A percentile compares a stretch with the other conserved stretches of the same genome.
phyloP scores from a whole-genome alignment of 139 green algal genomes.

The Tetradesmus obliquus region DNA sequence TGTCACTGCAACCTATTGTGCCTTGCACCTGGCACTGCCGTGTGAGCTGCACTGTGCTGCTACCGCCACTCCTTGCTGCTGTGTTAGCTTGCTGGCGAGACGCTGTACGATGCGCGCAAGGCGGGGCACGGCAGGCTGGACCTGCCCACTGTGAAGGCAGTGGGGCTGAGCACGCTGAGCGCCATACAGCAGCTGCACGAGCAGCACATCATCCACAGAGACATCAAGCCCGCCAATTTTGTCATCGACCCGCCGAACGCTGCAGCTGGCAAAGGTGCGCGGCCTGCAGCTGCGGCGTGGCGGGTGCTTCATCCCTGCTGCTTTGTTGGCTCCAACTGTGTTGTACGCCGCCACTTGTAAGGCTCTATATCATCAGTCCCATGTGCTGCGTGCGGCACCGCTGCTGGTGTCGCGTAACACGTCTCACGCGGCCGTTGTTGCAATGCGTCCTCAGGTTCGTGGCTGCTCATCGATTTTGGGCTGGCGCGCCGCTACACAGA shows the following conservation, averaged over 20 bases:
- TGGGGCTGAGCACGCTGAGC: slow-evolving; percentile 61
- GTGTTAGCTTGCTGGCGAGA: slow-evolving; percentile 74
- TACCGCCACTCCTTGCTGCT: neutral
- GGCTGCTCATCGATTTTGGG: slow-evolving; percentile 85
- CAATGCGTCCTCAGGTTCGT: slow-evolving; percentile 42
- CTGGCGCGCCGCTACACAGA: slow-evolving; percentile 71
- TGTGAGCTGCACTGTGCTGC: neutral
- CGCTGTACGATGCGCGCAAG: slow-evolving; percentile 72
- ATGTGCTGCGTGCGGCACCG: no score
- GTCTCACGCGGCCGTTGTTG: neutral
- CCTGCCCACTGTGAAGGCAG: slow-evolving; percentile 47
- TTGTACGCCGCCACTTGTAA: neutral
- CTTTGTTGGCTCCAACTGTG: neutral
- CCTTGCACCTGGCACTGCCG: no score
- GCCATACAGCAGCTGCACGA: slow-evolving; percentile 76
- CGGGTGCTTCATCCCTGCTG: neutral
- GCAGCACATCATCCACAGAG: slow-evolving; percentile 77
- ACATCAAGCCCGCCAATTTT: slow-evolving; percentile 93
- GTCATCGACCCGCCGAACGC: slow-evolving; percentile 51
- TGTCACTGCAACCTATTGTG: no score
- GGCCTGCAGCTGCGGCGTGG: neutral
- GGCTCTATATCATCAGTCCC: no score
- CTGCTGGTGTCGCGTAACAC: neutral
- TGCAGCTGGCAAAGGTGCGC: slow-evolving; percentile 44
- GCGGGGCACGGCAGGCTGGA: slow-evolving; percentile 54